Conservation (phyloP, 2,329 filamentous ascomycete species). For the Microcyclospora tardicrescens region DNA sequence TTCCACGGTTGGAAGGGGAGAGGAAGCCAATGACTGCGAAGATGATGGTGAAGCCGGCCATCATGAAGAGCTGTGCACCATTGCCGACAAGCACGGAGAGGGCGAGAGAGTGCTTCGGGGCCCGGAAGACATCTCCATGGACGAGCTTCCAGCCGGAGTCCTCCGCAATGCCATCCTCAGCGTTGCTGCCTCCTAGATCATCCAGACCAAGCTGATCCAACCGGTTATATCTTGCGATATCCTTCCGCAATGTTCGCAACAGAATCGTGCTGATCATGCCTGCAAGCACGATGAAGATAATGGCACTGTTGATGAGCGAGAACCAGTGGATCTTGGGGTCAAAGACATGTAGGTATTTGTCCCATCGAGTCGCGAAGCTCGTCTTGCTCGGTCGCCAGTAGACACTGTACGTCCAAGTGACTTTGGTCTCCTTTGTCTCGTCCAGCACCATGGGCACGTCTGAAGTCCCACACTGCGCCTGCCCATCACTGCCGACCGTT, state of each 20-base stretch:
- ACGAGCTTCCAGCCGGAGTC: slow-evolving; percentile 98
- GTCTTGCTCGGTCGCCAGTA: slow-evolving; percentile 75
- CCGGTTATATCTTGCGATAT: slow-evolving; percentile 93
- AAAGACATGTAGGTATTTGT: slow-evolving; percentile 95
- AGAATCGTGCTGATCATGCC: slow-evolving; percentile 89
- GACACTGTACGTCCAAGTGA: slow-evolving; percentile 85
- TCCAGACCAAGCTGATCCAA: slow-evolving; percentile 84
- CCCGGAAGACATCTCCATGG: slow-evolving; percentile 92
- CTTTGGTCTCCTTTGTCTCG: slow-evolving; percentile 47
- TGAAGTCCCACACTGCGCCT: slow-evolving; percentile 49
- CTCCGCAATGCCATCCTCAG: slow-evolving; percentile 90
- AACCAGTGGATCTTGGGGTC: slow-evolving; percentile 99
- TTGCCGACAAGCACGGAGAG: slow-evolving; percentile 84
- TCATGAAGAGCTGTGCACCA: slow-evolving; percentile 91
- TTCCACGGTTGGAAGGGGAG: slow-evolving; percentile 89
- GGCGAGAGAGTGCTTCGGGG: slow-evolving; percentile 68
- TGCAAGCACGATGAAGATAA: slow-evolving; percentile 85
- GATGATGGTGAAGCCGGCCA: slow-evolving; percentile 86
- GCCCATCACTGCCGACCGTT: slow-evolving; percentile 32
- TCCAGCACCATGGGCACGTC: slow-evolving; percentile 50
- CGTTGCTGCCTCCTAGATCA: slow-evolving; percentile 62
- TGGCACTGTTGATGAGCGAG: slow-evolving; percentile 87
- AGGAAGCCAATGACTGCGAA: slow-evolving; percentile 92
- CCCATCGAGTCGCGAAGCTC: slow-evolving; percentile 93
- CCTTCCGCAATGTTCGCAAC: slow-evolving; percentile 75